Percentiles rank a stretch among this genome's conserved stretches.
Conservation (phyloP, 495 filamentous ascomycete species). For the Aspergillus leporis region DNA sequence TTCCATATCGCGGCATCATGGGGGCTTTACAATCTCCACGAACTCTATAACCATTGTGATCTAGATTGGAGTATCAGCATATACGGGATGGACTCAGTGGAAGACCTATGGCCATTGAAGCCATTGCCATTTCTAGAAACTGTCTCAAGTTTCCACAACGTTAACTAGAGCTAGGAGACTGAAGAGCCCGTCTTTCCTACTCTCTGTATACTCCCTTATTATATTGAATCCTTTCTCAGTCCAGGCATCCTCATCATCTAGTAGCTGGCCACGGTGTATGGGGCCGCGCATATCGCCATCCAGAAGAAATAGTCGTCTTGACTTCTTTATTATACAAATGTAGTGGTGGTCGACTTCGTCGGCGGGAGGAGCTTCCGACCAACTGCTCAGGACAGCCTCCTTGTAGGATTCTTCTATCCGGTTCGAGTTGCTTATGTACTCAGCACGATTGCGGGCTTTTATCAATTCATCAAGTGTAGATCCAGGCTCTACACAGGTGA, state of each 20-base stretch:
- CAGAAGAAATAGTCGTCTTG: background rate
- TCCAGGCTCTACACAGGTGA: background rate
- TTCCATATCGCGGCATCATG: too few relatives aligned
- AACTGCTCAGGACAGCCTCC: background rate
- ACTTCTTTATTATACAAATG: conserved; percentile 3
- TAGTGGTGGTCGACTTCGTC: conserved; percentile 13
- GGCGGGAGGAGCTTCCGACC: conserved; percentile 8
- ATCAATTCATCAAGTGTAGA: background rate
- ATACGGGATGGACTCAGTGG: background rate
- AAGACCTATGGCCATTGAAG: background rate
- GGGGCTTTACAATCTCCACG: too few relatives aligned
- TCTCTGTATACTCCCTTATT: background rate
- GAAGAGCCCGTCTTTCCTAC: background rate
- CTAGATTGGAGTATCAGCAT: background rate
- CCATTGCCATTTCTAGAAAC: background rate
- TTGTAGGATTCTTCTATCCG: background rate
- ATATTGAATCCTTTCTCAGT: background rate
- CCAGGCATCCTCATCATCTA: background rate
- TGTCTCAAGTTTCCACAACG: background rate
- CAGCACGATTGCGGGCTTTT: background rate
- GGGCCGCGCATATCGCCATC: conserved; percentile 3
- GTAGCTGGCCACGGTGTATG: background rate
- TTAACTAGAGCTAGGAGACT: background rate
- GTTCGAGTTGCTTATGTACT: background rate
- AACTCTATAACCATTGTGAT: too few relatives aligned